A percentile compares a stretch with the other conserved stretches of the same genome.
Conservation (phyloP, 345 rosid genomes). For the Moricandia arvensis region DNA sequence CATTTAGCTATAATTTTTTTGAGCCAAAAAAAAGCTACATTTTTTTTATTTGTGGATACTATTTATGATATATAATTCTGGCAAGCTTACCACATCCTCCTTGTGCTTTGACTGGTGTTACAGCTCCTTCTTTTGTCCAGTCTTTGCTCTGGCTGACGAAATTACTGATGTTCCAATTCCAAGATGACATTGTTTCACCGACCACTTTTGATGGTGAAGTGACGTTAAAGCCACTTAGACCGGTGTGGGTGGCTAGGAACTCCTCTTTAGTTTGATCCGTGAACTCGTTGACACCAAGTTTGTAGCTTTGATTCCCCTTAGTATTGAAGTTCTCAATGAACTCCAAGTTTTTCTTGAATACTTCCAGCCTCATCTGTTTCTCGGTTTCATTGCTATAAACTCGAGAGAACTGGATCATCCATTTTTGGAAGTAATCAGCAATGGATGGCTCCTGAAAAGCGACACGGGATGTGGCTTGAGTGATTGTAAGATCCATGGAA, state of each 20-base stretch:
- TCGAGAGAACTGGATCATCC: conserved; percentile 33
- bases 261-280: not conserved
- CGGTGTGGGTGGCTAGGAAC: not conserved
- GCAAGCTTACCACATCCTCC: not conserved
- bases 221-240: not conserved
- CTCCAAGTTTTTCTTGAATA: conserved; percentile 39
- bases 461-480: conserved; percentile 16
- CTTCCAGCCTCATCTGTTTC: conserved; percentile 31
- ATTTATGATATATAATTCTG: not conserved
- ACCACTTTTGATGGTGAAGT: not conserved
- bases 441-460: conserved; percentile 1
- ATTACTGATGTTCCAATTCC: not conserved
- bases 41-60: not conserved
- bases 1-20: too few relatives aligned
- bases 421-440: conserved; percentile 23
- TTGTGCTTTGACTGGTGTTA: not conserved
- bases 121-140: not conserved
- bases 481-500: not conserved
- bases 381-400: conserved; percentile 24
- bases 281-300: not conserved
- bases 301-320: conserved; percentile 36
- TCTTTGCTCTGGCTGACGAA: not conserved
- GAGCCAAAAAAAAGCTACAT: too few relatives aligned
- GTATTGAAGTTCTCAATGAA: conserved; percentile 39
- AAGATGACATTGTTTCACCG: not conserved